Evolutionary conservation across 176 grass and related monocot genomes (phyloP), one percentile per base, ranked within the genome.

Genomic region (Alloteropsis semialata): DNA sequence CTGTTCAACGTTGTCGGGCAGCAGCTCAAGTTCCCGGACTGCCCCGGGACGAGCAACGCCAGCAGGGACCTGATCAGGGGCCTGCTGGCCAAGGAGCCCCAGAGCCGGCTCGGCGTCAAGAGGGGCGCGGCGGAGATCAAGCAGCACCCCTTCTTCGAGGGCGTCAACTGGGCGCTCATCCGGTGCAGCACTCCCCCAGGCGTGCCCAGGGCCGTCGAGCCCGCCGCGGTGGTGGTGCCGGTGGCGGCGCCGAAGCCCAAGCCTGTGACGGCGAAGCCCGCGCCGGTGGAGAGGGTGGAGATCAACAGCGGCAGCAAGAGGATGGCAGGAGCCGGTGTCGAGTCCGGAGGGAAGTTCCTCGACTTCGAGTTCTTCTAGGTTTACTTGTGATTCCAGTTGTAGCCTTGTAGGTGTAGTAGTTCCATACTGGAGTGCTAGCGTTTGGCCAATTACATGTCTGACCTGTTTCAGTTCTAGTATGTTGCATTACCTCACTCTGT

Each of bases 1-100:
- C 79, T 93, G 34, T 93, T 93, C 88, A 93, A 93, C 82, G 91
- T 93, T 17, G 91, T 93, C 14, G 88, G 91, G 1, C 88, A 93
- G 91, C 91, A 93, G 77, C 91, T 93, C 82, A 72, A 45, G 71
- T 90, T 90, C 84, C 85, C 88, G 25, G 91, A 93, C 0, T 62
- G 66, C 46, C 91, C 91, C 14, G 79, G 72, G 27, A 85, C 91
- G 41, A 93, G 91, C 68, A 68, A 84, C 82, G 85, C 91, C 0
- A 75, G 81, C 77, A 84, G 82, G 66, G 91, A 93, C 62, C 82
- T 93, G 36, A 88, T 93, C 81, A 85, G 10, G 27, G 88, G 91
- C 3, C 50, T 93, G 67, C 78, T 93, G 21, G 77, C 85, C 78
- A 93, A 93, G 85, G 91, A 93, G 60, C 91, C 91, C 2, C 91